Percentiles rank a stretch among this genome's conserved stretches.
Evolutionary conservation across 495 filamentous ascomycete species (phyloP).

Genomic region (Evansstolkia leycettana): DNA sequence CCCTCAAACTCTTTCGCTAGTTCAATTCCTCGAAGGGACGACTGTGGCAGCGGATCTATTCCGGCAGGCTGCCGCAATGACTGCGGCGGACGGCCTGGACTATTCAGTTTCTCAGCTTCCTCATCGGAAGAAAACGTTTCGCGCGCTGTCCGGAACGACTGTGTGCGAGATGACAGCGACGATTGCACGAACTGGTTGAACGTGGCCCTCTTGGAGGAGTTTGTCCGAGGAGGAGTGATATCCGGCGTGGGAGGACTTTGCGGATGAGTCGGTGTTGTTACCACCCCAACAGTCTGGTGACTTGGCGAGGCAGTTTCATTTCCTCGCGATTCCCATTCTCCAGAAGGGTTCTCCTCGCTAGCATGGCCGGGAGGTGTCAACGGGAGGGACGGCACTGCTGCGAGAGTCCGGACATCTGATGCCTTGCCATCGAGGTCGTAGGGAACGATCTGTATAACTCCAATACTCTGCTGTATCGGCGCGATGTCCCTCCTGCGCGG

Average conservation of each 20-base stretch:
- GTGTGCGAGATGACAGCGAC: conserved; percentile 41
- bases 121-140: conserved; percentile 54
- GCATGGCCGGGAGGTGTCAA: conserved; percentile 27
- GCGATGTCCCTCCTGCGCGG: conserved; percentile 22
- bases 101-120: conserved; percentile 43
- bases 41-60: conserved; percentile 10
- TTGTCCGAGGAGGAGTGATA: conserved; percentile 51
- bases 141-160: conserved; percentile 62
- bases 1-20: conserved; percentile 3
- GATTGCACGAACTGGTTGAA: conserved; percentile 17
- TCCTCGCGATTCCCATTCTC: conserved; percentile 14
- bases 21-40: conserved; percentile 6
- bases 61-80: conserved; percentile 13
- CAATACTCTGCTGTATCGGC: conserved; percentile 8
- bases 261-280: conserved; percentile 49
- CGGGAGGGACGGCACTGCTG: conserved; percentile 21
- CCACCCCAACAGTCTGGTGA: conserved; percentile 15
- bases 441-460: conserved; percentile 15
- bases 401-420: conserved; percentile 7
- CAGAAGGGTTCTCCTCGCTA: conserved; percentile 11
- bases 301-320: conserved; percentile 12
- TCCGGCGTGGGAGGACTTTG: conserved; percentile 64
- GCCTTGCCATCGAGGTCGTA: conserved; percentile 11
- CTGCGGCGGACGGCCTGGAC: conserved; percentile 29
- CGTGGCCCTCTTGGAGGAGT: conserved; percentile 31